Conservation (phyloP, 2,329 filamentous ascomycete species). For the Aspergillus ochraceus region DNA sequence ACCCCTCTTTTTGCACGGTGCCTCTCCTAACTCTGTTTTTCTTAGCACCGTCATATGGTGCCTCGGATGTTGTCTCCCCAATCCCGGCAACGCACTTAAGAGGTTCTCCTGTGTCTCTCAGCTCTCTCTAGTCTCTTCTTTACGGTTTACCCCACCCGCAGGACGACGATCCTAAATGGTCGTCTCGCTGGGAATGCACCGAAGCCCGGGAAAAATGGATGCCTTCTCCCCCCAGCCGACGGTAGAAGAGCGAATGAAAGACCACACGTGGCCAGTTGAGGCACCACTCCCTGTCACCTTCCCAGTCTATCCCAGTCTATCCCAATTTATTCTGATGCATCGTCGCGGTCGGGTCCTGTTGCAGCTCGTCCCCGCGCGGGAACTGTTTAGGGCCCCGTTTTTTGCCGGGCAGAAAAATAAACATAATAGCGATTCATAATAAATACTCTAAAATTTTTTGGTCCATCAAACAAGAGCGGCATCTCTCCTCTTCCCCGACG, state of each 20-base stretch:
- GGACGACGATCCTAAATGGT: slow-evolving; percentile 5
- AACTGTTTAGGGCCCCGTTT: not conserved
- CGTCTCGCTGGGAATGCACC: not conserved
- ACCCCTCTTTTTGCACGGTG: not conserved
- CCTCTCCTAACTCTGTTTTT: not conserved
- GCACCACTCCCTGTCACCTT: not conserved
- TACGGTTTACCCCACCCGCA: not conserved
- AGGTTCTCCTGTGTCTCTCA: not conserved
- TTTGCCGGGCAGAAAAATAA: slow-evolving; percentile 29
- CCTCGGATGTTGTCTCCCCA: slow-evolving; percentile 4
- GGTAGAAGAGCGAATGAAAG: slow-evolving; percentile 2
- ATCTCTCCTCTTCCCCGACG: slow-evolving; percentile 1
- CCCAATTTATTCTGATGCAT: too few relatives aligned
- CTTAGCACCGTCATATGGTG: slow-evolving; percentile 4
- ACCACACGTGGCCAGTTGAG: slow-evolving; percentile 12
- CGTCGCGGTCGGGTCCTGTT: slow-evolving; percentile 11
- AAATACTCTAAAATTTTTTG: slow-evolving; percentile 8
- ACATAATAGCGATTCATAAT: slow-evolving; percentile 6
- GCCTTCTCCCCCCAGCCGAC: not conserved
- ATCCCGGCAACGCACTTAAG: not conserved
- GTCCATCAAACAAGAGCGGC: slow-evolving; percentile 1
- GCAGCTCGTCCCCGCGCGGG: slow-evolving; percentile 14
- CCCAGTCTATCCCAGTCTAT: too few relatives aligned
- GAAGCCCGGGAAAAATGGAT: not conserved
- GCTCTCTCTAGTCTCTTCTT: not conserved